Evolutionary conservation across 2,329 filamentous ascomycete species (phyloP).

Genomic region (Talaromyces atroroseus): DNA sequence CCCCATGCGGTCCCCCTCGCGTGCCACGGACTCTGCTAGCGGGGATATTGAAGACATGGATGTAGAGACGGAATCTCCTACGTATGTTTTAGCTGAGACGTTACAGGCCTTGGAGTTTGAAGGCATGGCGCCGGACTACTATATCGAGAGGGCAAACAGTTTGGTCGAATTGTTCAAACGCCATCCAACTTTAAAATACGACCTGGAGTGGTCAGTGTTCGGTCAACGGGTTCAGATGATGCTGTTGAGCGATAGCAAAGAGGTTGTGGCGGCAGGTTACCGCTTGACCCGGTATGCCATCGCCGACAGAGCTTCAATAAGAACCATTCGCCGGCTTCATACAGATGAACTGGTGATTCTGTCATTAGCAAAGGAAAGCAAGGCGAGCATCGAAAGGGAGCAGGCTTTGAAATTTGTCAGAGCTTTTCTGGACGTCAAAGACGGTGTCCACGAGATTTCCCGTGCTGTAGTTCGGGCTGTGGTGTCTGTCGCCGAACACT

Average conservation of each 20-base stretch:
- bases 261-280: conserved; percentile 93
- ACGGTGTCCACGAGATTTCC: conserved; percentile 81
- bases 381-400: conserved; percentile 93
- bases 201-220: conserved; percentile 93
- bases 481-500: conserved; percentile 81
- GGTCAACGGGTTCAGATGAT: conserved; percentile 90
- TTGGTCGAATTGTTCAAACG: conserved; percentile 95
- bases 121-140: conserved; percentile 87
- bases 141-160: conserved; percentile 85
- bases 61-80: conserved; percentile 74
- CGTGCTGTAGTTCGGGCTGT: conserved; percentile 82
- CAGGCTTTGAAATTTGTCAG: conserved; percentile 95
- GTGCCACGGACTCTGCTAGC: conserved; percentile 33
- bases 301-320: conserved; percentile 81
- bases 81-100: conserved; percentile 82
- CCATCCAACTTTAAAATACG: conserved; percentile 89
- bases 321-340: conserved; percentile 79
- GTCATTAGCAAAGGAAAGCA: conserved; percentile 90
- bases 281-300: conserved; percentile 90
- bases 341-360: conserved; percentile 89
- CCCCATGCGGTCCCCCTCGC: conserved; percentile 48
- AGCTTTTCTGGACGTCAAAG: conserved; percentile 91
- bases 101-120: conserved; percentile 83
- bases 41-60: conserved; percentile 53
- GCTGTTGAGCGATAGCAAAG: conserved; percentile 89